Evolutionary conservation across 1,284 basidiomycete species (phyloP), one percentile per base, ranked within the genome.

Genomic region (Cutaneotrichosporon sp.): DNA sequence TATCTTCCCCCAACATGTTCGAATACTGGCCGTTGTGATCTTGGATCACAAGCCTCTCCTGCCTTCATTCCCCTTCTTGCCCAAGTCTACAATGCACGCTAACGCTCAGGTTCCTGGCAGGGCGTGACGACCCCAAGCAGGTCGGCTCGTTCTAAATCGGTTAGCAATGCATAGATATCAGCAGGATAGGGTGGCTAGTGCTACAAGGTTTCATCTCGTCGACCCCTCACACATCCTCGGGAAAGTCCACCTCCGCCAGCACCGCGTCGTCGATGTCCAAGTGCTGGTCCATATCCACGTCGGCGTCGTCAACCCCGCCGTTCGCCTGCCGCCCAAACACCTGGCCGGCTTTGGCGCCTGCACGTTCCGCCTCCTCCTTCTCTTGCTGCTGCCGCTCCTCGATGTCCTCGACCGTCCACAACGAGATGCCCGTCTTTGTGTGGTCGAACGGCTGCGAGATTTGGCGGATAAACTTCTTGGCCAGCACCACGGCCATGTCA

Each of bases 371-470:
- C 58, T 79, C 77, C 51, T 77, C 77, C 60, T 67, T 62, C 34
- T 78, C 79, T 57, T 74, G 72, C 30, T 63, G 38, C 62, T 80
- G 78, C 42, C 73, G 73, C 60, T 71, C 73, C 60, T 80, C 77
- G 38, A 80, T 80, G 67, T 81, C 80, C 51, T 80, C 80, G 61
- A 81, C 63, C 10, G 92, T 94, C 97, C 97, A 99, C 51, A 98
- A 82, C 49, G 91, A 95, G 56, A 99, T 85, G 0, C 95, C 94
- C 8, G 94, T 97, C 82, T 95, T 89, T 69, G 93, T 93, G 79
- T 96, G 92, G 69, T 94, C 92, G 59, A 90, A 91, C 71, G 94
- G 95, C 81, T 99, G 97, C 10, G 95, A 97, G 78, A 99, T 99
- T 46, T 91, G 90, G 6, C 97, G 87, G 86, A 99, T 95, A 81